A percentile compares a stretch with the other conserved stretches of the same genome.
phyloP scores from a whole-genome alignment of 768 basidiomycete genomes.

The Collybia nuda region DNA sequence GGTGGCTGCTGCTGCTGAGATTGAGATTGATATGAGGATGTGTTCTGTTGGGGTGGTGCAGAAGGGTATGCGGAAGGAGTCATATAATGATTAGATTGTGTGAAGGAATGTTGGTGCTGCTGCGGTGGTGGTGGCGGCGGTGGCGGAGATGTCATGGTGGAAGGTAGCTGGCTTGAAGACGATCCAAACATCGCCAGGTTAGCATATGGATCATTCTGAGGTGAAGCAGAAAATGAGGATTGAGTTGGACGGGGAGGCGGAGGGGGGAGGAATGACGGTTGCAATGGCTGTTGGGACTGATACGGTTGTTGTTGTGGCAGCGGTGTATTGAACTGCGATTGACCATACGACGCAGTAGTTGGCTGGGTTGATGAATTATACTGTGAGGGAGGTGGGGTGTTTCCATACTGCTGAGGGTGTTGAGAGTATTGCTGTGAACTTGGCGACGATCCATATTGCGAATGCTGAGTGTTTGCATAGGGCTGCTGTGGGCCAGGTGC shows the following conservation, averaged over 20 bases:
- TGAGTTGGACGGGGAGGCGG: conserved; percentile 29
- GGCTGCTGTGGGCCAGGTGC: conserved; percentile 18
- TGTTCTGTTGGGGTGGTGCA: conserved; percentile 4
- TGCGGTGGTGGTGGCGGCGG: conserved; percentile 8
- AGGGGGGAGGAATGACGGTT: conserved; percentile 27
- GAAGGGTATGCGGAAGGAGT: conserved; percentile 1
- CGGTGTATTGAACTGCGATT: conserved; percentile 17
- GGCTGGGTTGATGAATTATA: conserved; percentile 11
- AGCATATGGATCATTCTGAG: conserved; percentile 33
- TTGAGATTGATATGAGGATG: conserved; percentile 2
- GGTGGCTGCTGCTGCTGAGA: conserved; percentile 9
- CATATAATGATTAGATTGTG: conserved; percentile 1
- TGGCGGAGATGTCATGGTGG: conserved; percentile 1
- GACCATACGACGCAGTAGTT: conserved; percentile 13
- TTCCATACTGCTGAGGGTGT: conserved; percentile 14
- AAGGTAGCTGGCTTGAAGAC: conserved; percentile 1
- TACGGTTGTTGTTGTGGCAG: conserved; percentile 15
- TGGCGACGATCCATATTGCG: conserved; percentile 9
- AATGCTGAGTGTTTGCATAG: conserved; percentile 10
- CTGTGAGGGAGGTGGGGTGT: too few relatives aligned
- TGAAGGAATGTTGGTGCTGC: conserved; percentile 1
- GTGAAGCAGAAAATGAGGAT: conserved; percentile 16
- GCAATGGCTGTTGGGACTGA: conserved; percentile 21
- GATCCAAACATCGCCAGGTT: conserved; percentile 32
- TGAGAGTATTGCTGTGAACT: conserved; percentile 19